Conservation (phyloP, 2,329 filamentous ascomycete genomes). For the Colletotrichum eremochloae region DNA sequence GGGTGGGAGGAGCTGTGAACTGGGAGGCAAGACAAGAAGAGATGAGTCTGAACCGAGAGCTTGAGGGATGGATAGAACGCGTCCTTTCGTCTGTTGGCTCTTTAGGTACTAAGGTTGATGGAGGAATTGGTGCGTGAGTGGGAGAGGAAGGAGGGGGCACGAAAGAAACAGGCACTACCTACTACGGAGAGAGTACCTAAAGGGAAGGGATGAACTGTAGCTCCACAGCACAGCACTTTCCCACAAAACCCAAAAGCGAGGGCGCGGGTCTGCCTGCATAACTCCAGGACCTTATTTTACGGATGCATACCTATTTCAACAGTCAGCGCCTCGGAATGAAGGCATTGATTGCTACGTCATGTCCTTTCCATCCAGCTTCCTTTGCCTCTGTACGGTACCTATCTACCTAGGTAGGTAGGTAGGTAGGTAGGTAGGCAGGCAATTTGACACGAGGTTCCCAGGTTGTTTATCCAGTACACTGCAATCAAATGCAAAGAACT, state of each 20-base stretch:
- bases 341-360: too few relatives aligned
- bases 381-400: too few relatives aligned
- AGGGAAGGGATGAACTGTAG: not conserved
- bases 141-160: not conserved
- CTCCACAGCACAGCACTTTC: constrained; percentile 10
- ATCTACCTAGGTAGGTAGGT: too few relatives aligned
- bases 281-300: constrained; percentile 9
- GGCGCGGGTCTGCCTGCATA: not conserved
- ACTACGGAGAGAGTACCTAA: not conserved
- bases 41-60: not conserved
- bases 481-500: too few relatives aligned
- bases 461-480: too few relatives aligned
- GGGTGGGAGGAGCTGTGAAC: not conserved
- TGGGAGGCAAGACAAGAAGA: not conserved
- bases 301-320: not conserved
- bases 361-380: too few relatives aligned
- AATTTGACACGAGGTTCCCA: too few relatives aligned
- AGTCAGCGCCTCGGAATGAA: too few relatives aligned
- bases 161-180: not conserved
- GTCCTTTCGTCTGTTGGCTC: not conserved
- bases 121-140: not conserved
- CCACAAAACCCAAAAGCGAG: constrained; percentile 2
- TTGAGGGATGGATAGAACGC: not conserved
- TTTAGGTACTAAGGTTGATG: not conserved
- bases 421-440: too few relatives aligned